phyloP scores from a whole-genome alignment of 371 early-diverging fungal species.

The Rhizopus microsporus region DNA sequence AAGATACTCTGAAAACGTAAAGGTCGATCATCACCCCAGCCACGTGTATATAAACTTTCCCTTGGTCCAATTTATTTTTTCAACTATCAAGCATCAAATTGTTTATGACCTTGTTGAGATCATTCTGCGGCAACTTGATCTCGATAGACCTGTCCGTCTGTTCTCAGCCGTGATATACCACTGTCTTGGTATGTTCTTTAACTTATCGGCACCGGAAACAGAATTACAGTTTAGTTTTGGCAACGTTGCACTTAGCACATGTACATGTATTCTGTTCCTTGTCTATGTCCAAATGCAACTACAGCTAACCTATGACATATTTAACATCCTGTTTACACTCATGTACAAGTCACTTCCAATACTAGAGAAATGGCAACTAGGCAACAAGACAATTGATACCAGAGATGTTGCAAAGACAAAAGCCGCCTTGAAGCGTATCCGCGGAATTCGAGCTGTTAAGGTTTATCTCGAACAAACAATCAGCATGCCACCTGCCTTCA shows the following conservation, averaged over 20 bases:
- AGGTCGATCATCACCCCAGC: not conserved
- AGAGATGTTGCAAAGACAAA: conserved; percentile 19
- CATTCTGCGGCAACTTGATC: conserved; percentile 15
- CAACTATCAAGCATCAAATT: conserved; percentile 18
- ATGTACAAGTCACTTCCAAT: conserved; percentile 24
- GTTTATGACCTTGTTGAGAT: conserved; percentile 23
- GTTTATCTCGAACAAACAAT: conserved; percentile 32
- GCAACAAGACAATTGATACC: conserved; percentile 7
- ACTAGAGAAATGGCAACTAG: conserved; percentile 26
- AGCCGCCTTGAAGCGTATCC: conserved; percentile 12
- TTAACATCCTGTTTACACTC: conserved; percentile 16
- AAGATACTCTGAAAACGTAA: not conserved
- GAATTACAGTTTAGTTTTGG: conserved; percentile 2
- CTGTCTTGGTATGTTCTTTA: not conserved
- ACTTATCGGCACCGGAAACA: conserved; percentile 5
- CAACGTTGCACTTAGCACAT: conserved; percentile 17
- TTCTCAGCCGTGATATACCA: conserved; percentile 19
- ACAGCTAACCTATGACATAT: conserved; percentile 32
- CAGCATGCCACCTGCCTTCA: conserved; percentile 37
- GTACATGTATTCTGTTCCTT: conserved; percentile 28
- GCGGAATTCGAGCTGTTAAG: conserved; percentile 22
- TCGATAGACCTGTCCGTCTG: conserved; percentile 17
- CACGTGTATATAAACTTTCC: conserved; percentile 4
- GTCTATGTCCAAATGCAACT: conserved; percentile 41
- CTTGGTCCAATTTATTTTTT: conserved; percentile 4